Conservation (phyloP, 768 basidiomycete genomes). For the Paxillus rubicundulus region DNA sequence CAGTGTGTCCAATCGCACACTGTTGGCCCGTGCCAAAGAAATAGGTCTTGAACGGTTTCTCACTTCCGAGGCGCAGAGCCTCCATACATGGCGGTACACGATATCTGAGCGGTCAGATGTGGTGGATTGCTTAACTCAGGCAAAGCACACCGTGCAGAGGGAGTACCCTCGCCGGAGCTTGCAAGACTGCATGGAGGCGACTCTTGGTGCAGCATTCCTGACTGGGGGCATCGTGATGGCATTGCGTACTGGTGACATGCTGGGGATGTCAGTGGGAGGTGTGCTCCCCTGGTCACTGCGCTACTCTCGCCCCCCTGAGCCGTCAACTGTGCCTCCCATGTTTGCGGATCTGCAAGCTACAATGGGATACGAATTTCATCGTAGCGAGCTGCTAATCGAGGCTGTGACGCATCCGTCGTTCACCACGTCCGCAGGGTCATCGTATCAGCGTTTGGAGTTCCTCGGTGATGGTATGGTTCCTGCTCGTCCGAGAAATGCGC, state of each 20-base stretch:
- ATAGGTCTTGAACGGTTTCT: constrained; percentile 62
- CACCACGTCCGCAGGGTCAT: constrained; percentile 46
- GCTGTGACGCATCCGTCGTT: constrained; percentile 89
- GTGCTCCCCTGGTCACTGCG: constrained; percentile 64
- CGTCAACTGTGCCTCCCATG: constrained; percentile 41
- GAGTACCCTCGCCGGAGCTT: constrained; percentile 65
- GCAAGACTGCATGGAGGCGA: constrained; percentile 88
- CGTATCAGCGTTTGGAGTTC: constrained; percentile 87
- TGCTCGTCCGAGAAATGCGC: background rate
- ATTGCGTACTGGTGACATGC: constrained; percentile 56
- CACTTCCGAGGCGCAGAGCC: constrained; percentile 53
- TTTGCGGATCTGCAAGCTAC: constrained; percentile 56
- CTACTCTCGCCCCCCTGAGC: constrained; percentile 37
- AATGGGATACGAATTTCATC: constrained; percentile 70
- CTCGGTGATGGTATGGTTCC: constrained; percentile 75
- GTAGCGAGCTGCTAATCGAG: constrained; percentile 63
- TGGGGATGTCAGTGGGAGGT: constrained; percentile 76
- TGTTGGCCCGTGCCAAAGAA: constrained; percentile 65
- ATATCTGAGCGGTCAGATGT: constrained; percentile 38
- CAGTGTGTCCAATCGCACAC: constrained; percentile 66
- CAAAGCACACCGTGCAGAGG: constrained; percentile 37
- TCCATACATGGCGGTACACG: constrained; percentile 58
- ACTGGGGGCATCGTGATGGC: constrained; percentile 72
- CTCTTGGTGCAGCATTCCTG: constrained; percentile 72
- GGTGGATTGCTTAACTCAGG: constrained; percentile 27